Evolutionary conservation across 192 early-diverging fungal genomes (phyloP), one percentile per base, ranked within the genome.

Genomic region (Geranomyces variabilis): DNA sequence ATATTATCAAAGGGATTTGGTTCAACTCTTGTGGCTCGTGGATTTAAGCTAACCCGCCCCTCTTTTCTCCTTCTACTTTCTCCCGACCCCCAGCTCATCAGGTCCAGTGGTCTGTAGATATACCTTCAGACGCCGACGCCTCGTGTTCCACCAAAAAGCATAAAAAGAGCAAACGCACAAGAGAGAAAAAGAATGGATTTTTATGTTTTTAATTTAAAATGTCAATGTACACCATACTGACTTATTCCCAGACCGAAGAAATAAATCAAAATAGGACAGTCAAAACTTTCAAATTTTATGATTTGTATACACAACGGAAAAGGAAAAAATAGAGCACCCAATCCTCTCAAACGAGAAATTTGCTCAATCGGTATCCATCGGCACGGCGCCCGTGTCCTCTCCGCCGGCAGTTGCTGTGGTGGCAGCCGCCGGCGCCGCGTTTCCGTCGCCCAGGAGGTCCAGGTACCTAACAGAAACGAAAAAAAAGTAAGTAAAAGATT

Each of bases 341-440:
- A n/a, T n/a, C n/a, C n/a, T n/a, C n/a, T n/a, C n/a, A n/a, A n/a
- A n/a, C n/a, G n/a, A n/a, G n/a, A n/a, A n/a, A n/a, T n/a, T n/a
- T n/a, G n/a, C n/a, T n/a, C 10, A 41, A 41, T 86, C 84, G 51
- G 84, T 86, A 51, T 86, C 84, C 84, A 86, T 86, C 45, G 84
- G 80, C 59, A 78, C 81, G 61, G 80, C 73, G 31, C 80, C 44
- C 36, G 36, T 41, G 3, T 30, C 59, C 34, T 62, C 69, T 33
- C 12, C 69, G 21, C 75, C 75, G 46, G 77, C 31, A 47, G 72
- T 28, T 24, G 77, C 30, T 13, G 29, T 22, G 9, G 71, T 75
- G 55, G 73, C 36, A 41, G 70, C 60, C 8, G 65, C 66, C 44
- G 61, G 63, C 29, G 19, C 67, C 46, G 75, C 36, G 19, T 74